A percentile compares a stretch with the other conserved stretches of the same genome.
These are phyloP conservation scores for Trichosporon sp. DNA, from an alignment of 1,284 basidiomycete species.

Conservation along the genomic window DNA sequence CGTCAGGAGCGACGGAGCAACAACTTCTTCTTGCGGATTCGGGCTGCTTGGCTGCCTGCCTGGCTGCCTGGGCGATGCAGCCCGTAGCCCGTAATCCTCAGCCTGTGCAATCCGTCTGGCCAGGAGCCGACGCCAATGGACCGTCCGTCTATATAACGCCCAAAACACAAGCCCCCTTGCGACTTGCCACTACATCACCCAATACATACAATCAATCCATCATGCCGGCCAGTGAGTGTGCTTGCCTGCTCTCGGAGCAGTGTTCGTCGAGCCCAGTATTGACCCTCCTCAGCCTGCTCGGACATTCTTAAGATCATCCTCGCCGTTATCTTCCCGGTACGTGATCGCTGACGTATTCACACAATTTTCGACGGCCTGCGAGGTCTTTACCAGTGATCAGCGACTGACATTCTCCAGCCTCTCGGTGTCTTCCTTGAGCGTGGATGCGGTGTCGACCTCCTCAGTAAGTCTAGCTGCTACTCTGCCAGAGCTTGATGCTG, in stretches of 20 bases:
- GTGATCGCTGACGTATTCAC: slow-evolving; percentile 1
- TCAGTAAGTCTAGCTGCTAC: slow-evolving; percentile 13
- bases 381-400: not conserved
- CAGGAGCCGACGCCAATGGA: not conserved
- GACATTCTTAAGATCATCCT: slow-evolving; percentile 42
- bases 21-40: not conserved
- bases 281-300: slow-evolving; percentile 22
- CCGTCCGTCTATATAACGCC: not conserved
- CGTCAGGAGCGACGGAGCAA: not conserved
- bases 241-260: no score
- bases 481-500: not conserved
- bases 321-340: slow-evolving; percentile 38
- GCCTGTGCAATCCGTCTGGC: not conserved
- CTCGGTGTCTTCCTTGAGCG: slow-evolving; percentile 46
- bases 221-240: slow-evolving; percentile 2
- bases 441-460: slow-evolving; percentile 38
- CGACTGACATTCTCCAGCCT: slow-evolving; percentile 20
- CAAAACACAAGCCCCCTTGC: not conserved
- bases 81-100: no score
- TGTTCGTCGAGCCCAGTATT: not conserved
- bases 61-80: not conserved
- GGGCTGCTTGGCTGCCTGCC: no score
- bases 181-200: slow-evolving; percentile 7
- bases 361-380: not conserved
- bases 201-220: not conserved